Evolutionary conservation across 306 rosid genomes (phyloP).

Genomic region (Glycine tomentella): DNA sequence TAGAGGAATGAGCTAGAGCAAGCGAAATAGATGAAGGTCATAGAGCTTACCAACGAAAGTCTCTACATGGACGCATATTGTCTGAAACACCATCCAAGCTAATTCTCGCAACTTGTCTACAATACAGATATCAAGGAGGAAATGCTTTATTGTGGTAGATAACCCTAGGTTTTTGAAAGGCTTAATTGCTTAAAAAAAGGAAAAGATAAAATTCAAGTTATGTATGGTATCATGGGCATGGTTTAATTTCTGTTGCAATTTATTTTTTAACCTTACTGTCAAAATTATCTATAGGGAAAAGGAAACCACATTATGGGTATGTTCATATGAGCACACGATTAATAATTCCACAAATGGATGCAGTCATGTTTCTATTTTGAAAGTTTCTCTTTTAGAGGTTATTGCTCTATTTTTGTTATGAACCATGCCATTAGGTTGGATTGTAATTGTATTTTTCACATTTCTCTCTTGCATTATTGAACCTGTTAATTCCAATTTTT

Average conservation of each 20-base stretch:
- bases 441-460: too few species aligned
- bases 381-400: too few species aligned
- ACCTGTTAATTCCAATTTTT: too few species aligned
- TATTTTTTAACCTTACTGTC: slow-evolving; percentile 3
- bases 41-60: slow-evolving; percentile 78
- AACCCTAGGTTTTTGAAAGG: slow-evolving; percentile 25
- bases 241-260: not conserved
- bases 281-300: not conserved
- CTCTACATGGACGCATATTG: slow-evolving; percentile 90
- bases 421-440: too few species aligned
- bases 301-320: slow-evolving; percentile 6
- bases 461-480: too few species aligned
- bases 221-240: not conserved
- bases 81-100: slow-evolving; percentile 92
- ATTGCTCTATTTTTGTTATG: too few species aligned
- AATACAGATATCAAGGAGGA: slow-evolving; percentile 41
- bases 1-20: not conserved
- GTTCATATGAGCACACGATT: not conserved
- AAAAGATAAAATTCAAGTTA: not conserved
- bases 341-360: slow-evolving; percentile 5
- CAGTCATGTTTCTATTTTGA: too few species aligned
- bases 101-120: slow-evolving; percentile 84
- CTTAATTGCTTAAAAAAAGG: not conserved
- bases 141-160: not conserved
- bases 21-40: slow-evolving; percentile 37